These are phyloP conservation scores for Cercospora sesami DNA, from an alignment of 2,329 filamentous ascomycete genomes.

Conservation along the genomic window DNA sequence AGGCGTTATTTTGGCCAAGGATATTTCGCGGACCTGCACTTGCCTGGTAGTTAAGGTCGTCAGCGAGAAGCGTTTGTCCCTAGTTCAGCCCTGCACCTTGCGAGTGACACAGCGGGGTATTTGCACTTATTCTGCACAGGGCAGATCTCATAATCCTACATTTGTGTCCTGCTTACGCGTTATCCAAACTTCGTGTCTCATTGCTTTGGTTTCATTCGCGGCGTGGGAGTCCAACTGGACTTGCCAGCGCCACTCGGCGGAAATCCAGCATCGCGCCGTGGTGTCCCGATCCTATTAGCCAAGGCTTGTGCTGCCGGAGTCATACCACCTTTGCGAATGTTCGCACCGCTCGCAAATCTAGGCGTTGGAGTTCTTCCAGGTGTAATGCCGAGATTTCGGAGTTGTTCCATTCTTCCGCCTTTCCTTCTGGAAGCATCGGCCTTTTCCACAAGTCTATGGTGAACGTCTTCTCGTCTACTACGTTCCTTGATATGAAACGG, in stretches of 20 bases:
- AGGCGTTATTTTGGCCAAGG: neutral
- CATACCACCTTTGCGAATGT: constrained; percentile 51
- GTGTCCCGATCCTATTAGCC: constrained; percentile 61
- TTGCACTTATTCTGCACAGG: neutral
- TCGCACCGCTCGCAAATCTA: constrained; percentile 61
- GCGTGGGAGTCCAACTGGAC: constrained; percentile 27
- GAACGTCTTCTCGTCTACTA: constrained; percentile 74
- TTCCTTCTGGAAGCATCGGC: constrained; percentile 70
- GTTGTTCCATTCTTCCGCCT: constrained; percentile 51
- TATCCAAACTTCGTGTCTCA: constrained; percentile 12
- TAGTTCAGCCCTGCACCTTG: neutral
- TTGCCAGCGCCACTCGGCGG: constrained; percentile 9
- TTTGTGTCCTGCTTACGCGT: neutral
- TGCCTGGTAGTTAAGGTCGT: neutral
- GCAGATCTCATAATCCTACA: neutral
- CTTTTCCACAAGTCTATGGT: constrained; percentile 82
- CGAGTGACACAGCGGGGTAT: constrained; percentile 5
- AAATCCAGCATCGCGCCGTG: constrained; percentile 30
- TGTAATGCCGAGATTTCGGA: constrained; percentile 41
- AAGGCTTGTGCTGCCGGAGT: constrained; percentile 74
- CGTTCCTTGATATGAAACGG: constrained; percentile 78
- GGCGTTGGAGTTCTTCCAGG: constrained; percentile 63
- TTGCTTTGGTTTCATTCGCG: constrained; percentile 22
- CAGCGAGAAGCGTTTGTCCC: neutral
- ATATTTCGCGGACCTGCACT: neutral